Evolutionary conservation across 208 protist genomes (phyloP), one percentile per base, ranked within the genome.

Genomic region (Kentomonas sorsogonicus): DNA sequence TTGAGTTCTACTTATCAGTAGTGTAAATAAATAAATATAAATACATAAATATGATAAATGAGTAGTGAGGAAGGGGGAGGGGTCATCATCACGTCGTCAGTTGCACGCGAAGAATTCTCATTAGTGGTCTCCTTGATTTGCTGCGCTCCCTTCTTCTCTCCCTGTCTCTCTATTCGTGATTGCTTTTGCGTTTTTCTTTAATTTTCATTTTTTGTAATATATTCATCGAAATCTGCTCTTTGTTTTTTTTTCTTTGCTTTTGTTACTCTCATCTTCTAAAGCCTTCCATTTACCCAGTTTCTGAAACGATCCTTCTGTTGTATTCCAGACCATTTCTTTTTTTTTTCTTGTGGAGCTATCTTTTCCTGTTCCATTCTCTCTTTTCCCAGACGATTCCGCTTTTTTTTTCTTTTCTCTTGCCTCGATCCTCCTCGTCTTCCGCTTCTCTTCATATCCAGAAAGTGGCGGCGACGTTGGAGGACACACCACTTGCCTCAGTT

Each of bases 1-100:
- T 51, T 59, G 15, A 39, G 5, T 59, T 65, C 48, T 64, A 51
- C 55, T 58, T 64, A 48, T 63, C 46, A 45, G 45, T 39, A 47
- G 39, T 16, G 46, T 18, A 26, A 11, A 23, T 46, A 45, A 5
- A n/a, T n/a, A n/a, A n/a, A n/a, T n/a, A n/a, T n/a, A n/a, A n/a
- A n/a, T n/a, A n/a, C n/a, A n/a, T n/a, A n/a, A n/a, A n/a, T n/a
- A n/a, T n/a, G n/a, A n/a, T n/a, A n/a, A n/a, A n/a, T n/a, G n/a
- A n/a, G n/a, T n/a, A n/a, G n/a, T n/a, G n/a, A n/a, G n/a, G n/a
- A n/a, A n/a, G n/a, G n/a, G n/a, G n/a, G n/a, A n/a, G n/a, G n/a
- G n/a, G n/a, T n/a, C n/a, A n/a, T n/a, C n/a, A n/a, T n/a, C n/a
- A n/a, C n/a, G n/a, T n/a, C n/a, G n/a, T n/a, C n/a, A n/a, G n/a